These are phyloP conservation scores for Musa itinerans DNA, from an alignment of 176 grass and related monocot genomes.

Conservation along the genomic window DNA sequence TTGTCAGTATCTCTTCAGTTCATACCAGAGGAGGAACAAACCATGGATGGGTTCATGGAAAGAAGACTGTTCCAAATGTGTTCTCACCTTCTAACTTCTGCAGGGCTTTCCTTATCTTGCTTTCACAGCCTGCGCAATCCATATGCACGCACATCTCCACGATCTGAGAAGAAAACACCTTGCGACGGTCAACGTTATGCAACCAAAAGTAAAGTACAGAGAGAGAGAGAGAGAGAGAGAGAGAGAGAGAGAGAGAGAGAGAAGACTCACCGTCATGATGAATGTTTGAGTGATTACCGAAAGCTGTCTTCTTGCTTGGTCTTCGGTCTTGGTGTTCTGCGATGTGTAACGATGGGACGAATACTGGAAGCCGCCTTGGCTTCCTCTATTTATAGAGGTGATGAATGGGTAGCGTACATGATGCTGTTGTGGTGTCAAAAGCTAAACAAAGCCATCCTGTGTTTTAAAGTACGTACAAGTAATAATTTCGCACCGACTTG, in stretches of 20 bases:
- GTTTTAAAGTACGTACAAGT: not conserved
- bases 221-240: not conserved
- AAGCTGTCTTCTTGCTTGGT: not conserved
- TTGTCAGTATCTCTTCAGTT: too few species aligned
- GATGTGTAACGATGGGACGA: not conserved
- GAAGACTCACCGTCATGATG: not conserved
- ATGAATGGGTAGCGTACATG: not conserved
- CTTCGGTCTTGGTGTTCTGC: not conserved
- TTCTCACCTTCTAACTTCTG: constrained; percentile 45
- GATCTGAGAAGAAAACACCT: constrained; percentile 23
- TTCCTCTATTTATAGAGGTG: not conserved
- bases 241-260: not conserved
- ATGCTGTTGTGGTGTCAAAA: not conserved
- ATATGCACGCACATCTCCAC: constrained; percentile 93
- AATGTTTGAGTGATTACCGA: not conserved
- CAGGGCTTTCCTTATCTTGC: constrained; percentile 69
- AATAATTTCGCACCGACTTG: constrained; percentile 2
- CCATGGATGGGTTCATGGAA: not conserved
- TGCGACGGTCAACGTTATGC: not conserved
- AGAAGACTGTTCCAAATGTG: not conserved
- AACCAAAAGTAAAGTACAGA: not conserved
- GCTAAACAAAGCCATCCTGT: too few species aligned
- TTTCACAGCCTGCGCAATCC: constrained; percentile 83
- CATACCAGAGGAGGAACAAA: too few species aligned
- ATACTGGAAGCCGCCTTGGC: not conserved